Evolutionary conservation across 1,139 yeast species (phyloP).

Genomic region (Pichia kudriavzevii): DNA sequence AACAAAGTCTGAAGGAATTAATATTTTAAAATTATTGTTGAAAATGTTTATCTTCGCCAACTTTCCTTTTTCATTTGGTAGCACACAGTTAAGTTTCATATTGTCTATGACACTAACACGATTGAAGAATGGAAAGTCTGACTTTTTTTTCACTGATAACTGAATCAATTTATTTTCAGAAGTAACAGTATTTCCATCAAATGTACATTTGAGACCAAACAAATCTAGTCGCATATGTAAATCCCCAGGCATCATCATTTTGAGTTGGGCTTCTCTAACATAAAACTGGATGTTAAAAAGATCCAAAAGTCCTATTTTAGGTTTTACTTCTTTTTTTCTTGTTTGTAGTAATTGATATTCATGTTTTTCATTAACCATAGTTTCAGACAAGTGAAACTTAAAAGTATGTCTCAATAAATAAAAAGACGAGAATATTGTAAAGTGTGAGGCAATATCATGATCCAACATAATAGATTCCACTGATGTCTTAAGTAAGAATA

Average conservation of each 20-base stretch:
- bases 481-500: conserved; percentile 8
- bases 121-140: conserved; percentile 2
- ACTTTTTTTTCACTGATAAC: conserved; percentile 36
- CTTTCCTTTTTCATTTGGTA: conserved; percentile 14
- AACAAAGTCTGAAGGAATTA: conserved; percentile 44
- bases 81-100: conserved; percentile 21
- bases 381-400: conserved; percentile 30
- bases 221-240: conserved; percentile 44
- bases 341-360: conserved; percentile 3
- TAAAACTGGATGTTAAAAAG: conserved; percentile 22
- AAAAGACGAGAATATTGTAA: conserved; percentile 46
- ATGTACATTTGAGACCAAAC: conserved; percentile 24
- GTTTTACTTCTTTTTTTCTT: conserved; percentile 5
- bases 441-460: conserved; percentile 40
- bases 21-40: conserved; percentile 38
- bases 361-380: conserved; percentile 19
- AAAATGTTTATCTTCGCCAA: conserved; percentile 30
- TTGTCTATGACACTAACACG: conserved; percentile 14
- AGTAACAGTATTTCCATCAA: conserved; percentile 22
- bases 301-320: conserved; percentile 17
- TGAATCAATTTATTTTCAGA: conserved; percentile 35
- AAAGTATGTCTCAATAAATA: conserved; percentile 45
- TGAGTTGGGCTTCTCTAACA: conserved; percentile 27
- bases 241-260: conserved; percentile 37
- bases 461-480: conserved; percentile 10